phyloP scores from a whole-genome alignment of 352 stramenopile genomes.

The Peronospora farinosa region DNA sequence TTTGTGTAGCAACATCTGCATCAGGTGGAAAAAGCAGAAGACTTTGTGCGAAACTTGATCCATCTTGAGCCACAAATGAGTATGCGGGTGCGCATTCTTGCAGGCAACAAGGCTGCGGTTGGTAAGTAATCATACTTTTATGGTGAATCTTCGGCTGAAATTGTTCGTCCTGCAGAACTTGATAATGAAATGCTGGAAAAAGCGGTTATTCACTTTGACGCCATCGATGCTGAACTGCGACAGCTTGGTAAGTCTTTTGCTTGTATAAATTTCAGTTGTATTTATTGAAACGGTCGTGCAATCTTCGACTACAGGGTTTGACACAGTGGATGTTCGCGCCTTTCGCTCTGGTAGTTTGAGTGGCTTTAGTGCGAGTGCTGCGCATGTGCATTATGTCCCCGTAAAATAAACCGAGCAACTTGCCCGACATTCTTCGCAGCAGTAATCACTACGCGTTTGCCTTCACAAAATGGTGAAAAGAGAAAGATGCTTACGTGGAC shows the following conservation, averaged over 20 bases:
- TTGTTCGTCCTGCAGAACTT: conserved; percentile 30
- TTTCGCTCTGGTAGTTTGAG: conserved; percentile 64
- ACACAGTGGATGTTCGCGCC: conserved; percentile 38
- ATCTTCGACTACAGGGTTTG: conserved; percentile 36
- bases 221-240: conserved; percentile 32
- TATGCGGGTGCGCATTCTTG: conserved; percentile 73
- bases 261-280: neutral
- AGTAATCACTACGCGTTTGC: conserved; percentile 25
- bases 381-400: neutral
- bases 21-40: conserved; percentile 61
- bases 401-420: neutral
- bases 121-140: conserved; percentile 21
- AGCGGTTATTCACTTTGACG: conserved; percentile 22
- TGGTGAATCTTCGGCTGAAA: neutral
- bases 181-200: conserved; percentile 30
- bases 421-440: conserved; percentile 3
- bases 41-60: conserved; percentile 49
- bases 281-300: neutral
- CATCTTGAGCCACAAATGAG: conserved; percentile 41
- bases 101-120: conserved; percentile 61
- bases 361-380: conserved; percentile 36
- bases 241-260: conserved; percentile 32
- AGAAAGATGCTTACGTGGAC: conserved; percentile 68
- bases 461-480: conserved; percentile 53
- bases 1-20: conserved; percentile 51